Base-by-base conservation (phyloP, 202 grass and related monocot species). In the Miscanthus sacchariflorus region DNA sequence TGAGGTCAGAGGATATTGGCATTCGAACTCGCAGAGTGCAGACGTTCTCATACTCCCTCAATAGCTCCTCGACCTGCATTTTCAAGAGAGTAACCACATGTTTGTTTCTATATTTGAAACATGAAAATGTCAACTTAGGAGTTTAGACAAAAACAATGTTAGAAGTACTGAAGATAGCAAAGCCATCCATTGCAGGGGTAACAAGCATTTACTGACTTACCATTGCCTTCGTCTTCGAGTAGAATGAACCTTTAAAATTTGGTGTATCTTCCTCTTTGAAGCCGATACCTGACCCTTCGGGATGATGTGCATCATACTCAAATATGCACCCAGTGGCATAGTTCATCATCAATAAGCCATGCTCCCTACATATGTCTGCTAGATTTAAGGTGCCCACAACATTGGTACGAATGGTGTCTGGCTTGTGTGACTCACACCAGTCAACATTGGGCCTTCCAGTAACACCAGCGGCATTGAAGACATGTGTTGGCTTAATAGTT, bases 251-350 rank as follows among this genome's bases (percentile, higher is more conserved):
- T 77, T 67, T 81, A 83, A 96, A 96, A 76, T 96, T 96, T 65
- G 92, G 95, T 48, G 48, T 88, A 84, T 96, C 95, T 77, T 96
- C 92, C 82, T 96, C 95, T 48, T 87, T 96, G 36, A 91, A 96
- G 28, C 90, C 95, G 6, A 94, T 86, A 38, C 92, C 95, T 83
- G 95, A 96, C 19, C 95, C 88, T 88, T 94, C 88, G 9, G 88
- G 90, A 84, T 96, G 95, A 39, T 45, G 45, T 59, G 74, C 86
- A 66, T 96, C 81, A 58, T 96, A 94, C 78, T 96, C 92, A 88
- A 96, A 96, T 77, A 96, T 94, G 86, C 95, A 96, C 5, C 92
- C 95, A 81, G 92, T 92, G 38, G 95, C 88, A 89, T 94, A 96
- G 87, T 94, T 96, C 69, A 94, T 83, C 95, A 96, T 83, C 68